These are phyloP conservation scores for Phialophora tarda DNA, from an alignment of 2,329 filamentous ascomycete genomes.

Conservation along the genomic window DNA sequence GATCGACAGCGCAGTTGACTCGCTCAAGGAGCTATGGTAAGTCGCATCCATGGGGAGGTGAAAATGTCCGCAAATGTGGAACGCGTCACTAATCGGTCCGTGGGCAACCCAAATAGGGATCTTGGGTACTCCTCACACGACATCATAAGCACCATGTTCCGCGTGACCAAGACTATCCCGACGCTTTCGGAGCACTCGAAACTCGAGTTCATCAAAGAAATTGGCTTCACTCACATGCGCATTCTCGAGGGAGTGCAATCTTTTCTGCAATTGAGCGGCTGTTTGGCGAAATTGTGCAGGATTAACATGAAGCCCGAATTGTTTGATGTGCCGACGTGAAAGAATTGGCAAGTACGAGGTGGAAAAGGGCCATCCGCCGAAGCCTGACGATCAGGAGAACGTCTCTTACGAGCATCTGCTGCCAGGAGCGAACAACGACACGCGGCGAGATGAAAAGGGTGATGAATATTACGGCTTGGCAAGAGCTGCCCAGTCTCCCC, in stretches of 20 bases:
- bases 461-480: conserved; percentile 14
- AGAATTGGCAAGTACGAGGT: neutral
- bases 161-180: conserved; percentile 93
- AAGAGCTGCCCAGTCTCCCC: neutral
- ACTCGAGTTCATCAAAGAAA: conserved; percentile 97
- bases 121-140: conserved; percentile 98
- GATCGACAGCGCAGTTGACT: conserved; percentile 84
- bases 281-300: conserved; percentile 86
- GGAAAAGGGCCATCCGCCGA: neutral
- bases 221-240: conserved; percentile 99
- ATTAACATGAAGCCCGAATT: conserved; percentile 94
- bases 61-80: conserved; percentile 16
- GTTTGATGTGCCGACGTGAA: conserved; percentile 60
- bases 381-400: neutral
- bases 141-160: conserved; percentile 99
- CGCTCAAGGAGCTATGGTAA: conserved; percentile 85
- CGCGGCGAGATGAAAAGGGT: conserved; percentile 10
- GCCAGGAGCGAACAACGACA: neutral
- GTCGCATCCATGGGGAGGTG: conserved; percentile 30
- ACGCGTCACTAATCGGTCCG: conserved; percentile 26
- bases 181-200: conserved; percentile 92
- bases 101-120: conserved; percentile 55
- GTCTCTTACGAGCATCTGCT: neutral
- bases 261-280: conserved; percentile 89
- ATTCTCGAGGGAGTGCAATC: conserved; percentile 98